A percentile compares a stretch with the other conserved stretches of the same genome.
phyloP scores from a whole-genome alignment of 2,329 filamentous ascomycete genomes.

The Arthrobotrys sinensis region DNA sequence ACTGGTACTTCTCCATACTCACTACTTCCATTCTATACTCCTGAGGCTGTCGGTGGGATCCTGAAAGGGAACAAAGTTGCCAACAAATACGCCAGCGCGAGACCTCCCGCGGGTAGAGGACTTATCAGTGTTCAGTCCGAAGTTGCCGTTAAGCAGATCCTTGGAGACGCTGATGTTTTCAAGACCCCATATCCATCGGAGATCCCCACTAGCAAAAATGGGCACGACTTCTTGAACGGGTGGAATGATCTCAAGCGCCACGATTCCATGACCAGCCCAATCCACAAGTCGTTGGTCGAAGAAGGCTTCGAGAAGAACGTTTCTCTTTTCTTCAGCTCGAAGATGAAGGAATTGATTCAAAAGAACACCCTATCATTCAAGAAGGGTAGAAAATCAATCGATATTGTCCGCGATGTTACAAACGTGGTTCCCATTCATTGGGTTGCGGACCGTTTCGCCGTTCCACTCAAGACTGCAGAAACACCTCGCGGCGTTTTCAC shows the following conservation, averaged over 20 bases:
- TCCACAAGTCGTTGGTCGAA: constrained; percentile 70
- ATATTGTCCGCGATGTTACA: constrained; percentile 77
- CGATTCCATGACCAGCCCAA: constrained; percentile 67
- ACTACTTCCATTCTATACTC: constrained; percentile 55
- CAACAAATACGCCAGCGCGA: constrained; percentile 64
- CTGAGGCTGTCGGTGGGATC: constrained; percentile 47
- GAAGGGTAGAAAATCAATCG: constrained; percentile 69
- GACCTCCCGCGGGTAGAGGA: constrained; percentile 68
- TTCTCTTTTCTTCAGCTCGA: constrained; percentile 69
- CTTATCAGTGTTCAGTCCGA: constrained; percentile 71
- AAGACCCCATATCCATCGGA: constrained; percentile 70
- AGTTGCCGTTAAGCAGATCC: constrained; percentile 71
- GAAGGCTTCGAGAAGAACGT: constrained; percentile 69
- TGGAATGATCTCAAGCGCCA: constrained; percentile 69
- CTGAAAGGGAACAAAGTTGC: constrained; percentile 53
- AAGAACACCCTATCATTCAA: constrained; percentile 70
- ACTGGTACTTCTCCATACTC: constrained; percentile 52
- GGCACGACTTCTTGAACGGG: constrained; percentile 70
- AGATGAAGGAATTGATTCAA: constrained; percentile 69
- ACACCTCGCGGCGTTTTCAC: constrained; percentile 74
- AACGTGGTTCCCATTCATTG: constrained; percentile 78
- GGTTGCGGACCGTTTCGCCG: constrained; percentile 76
- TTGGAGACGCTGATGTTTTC: constrained; percentile 71
- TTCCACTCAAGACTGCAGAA: constrained; percentile 77
- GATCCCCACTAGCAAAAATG: constrained; percentile 68